Evolutionary conservation across 1,284 basidiomycete species (phyloP).

Genomic region (Naganishia cerealis): DNA sequence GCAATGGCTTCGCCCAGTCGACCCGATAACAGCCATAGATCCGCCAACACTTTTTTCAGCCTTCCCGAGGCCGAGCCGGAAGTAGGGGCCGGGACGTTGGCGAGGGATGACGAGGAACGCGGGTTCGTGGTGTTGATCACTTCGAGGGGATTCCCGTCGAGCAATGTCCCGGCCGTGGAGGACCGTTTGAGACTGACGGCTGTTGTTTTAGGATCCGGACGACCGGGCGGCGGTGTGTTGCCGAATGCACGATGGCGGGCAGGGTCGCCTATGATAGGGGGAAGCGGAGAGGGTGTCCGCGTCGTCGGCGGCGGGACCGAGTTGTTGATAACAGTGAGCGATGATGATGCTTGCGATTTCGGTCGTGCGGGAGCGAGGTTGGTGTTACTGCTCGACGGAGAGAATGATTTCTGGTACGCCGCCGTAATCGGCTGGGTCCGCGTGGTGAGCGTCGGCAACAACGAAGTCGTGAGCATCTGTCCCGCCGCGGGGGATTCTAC

Average conservation of each 20-base stretch:
- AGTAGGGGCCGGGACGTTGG: conserved; percentile 9
- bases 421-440: conserved; percentile 5
- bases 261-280: neutral
- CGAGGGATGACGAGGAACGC: conserved; percentile 3
- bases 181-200: conserved; percentile 30
- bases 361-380: conserved; percentile 11
- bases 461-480: conserved; percentile 30
- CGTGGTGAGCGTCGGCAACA: conserved; percentile 32
- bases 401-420: neutral
- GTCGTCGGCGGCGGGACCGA: conserved; percentile 10
- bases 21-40: conserved; percentile 81
- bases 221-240: conserved; percentile 25
- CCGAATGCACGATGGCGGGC: conserved; percentile 22
- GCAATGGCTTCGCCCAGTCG: conserved; percentile 73
- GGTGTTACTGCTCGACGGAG: neutral
- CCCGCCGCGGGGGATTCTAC: conserved; percentile 31
- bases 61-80: conserved; percentile 48
- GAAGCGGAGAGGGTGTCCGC: conserved; percentile 17
- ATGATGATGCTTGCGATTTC: conserved; percentile 26
- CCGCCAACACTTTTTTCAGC: conserved; percentile 81
- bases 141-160: conserved; percentile 24
- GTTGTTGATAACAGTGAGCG: conserved; percentile 32
- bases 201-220: conserved; percentile 22
- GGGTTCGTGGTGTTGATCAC: conserved; percentile 26
- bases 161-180: conserved; percentile 21